These are phyloP conservation scores for Eruca vesicaria DNA, from an alignment of 441 rosid species.

Conservation along the genomic window DNA sequence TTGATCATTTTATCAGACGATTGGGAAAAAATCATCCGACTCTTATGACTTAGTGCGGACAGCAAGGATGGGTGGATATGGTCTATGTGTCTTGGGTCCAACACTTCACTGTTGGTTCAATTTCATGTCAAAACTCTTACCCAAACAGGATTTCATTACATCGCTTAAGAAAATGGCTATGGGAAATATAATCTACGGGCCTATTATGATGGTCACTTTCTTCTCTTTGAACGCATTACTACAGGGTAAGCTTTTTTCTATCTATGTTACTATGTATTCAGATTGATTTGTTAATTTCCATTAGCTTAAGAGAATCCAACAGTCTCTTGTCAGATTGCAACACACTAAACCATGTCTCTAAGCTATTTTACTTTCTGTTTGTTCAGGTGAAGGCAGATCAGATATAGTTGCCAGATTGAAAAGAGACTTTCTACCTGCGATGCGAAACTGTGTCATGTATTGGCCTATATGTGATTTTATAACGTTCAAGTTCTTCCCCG, in stretches of 20 bases:
- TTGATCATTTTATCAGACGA: constrained; percentile 42
- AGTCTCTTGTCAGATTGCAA: not conserved
- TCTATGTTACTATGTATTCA: not conserved
- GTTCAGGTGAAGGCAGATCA: constrained; percentile 20
- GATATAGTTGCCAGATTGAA: constrained; percentile 72
- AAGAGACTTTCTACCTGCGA: constrained; percentile 72
- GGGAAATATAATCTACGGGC: constrained; percentile 79
- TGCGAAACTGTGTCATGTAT: constrained; percentile 73
- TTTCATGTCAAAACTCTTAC: constrained; percentile 65
- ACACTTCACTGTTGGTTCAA: constrained; percentile 84
- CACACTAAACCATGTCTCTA: not conserved
- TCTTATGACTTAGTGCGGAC: constrained; percentile 76
- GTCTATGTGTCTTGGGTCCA: constrained; percentile 75
- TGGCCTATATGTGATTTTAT: constrained; percentile 94
- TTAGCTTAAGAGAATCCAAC: not conserved
- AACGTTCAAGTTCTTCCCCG: constrained; percentile 72
- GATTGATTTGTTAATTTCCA: not conserved
- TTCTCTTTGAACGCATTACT: constrained; percentile 66
- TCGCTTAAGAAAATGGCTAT: constrained; percentile 79
- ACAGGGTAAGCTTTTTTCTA: constrained; percentile 52
- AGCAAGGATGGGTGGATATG: constrained; percentile 82
- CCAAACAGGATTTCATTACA: constrained; percentile 62
- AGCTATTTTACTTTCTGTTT: not conserved
- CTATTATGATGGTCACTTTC: constrained; percentile 77
- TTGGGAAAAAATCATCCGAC: constrained; percentile 41